phyloP scores from a whole-genome alignment of 176 grass and related monocot genomes.

The Aegilops longissima region DNA sequence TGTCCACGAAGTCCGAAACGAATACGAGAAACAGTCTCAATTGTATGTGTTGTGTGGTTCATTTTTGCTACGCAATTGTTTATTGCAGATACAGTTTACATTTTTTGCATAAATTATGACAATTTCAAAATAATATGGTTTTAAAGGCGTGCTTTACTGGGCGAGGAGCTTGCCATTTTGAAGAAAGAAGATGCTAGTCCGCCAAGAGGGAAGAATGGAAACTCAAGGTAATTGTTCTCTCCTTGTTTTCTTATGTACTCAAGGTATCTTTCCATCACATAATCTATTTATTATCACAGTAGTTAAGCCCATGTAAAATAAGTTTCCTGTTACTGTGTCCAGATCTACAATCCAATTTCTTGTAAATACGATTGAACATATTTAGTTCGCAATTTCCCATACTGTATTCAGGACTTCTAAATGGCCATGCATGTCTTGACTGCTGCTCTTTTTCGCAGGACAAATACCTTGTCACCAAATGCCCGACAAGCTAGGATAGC shows the following conservation, averaged over 20 bases:
- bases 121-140: neutral
- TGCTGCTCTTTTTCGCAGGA: constrained; percentile 42
- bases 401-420: constrained; percentile 10
- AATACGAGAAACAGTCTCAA: constrained; percentile 99
- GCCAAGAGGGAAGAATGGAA: constrained; percentile 70
- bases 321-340: neutral
- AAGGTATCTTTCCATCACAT: neutral
- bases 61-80: constrained; percentile 9
- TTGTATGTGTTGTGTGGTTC: constrained; percentile 49
- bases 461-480: constrained; percentile 74
- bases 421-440: constrained; percentile 27
- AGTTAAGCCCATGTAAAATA: neutral
- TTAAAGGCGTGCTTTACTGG: constrained; percentile 79
- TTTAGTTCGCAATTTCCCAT: neutral
- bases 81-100: neutral
- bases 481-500: constrained; percentile 84
- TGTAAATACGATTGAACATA: neutral
- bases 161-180: constrained; percentile 89
- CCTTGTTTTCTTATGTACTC: constrained; percentile 13
- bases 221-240: constrained; percentile 60
- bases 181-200: constrained; percentile 79
- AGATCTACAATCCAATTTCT: neutral
- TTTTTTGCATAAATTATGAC: constrained; percentile 1
- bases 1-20: constrained; percentile 94
- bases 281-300: constrained; percentile 14